Evolutionary conservation across 805 yeast species (phyloP).

Genomic region (Candida broadrunensis): DNA sequence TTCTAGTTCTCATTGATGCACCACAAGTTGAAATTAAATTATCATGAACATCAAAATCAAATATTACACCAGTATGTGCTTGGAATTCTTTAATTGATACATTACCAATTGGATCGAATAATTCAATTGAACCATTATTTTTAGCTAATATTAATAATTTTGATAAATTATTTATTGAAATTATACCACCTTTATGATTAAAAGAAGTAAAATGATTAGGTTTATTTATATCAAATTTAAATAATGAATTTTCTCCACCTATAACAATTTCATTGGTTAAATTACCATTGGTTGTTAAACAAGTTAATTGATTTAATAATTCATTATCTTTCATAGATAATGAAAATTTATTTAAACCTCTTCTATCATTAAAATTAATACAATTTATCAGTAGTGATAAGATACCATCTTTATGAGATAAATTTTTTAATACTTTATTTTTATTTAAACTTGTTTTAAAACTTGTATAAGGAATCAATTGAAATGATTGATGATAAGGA

Average conservation of each 20-base stretch:
- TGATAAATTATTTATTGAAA: slow-evolving; percentile 41
- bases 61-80: slow-evolving; percentile 59
- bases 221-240: slow-evolving; percentile 32
- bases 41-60: slow-evolving; percentile 65
- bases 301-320: slow-evolving; percentile 19
- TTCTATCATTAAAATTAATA: slow-evolving; percentile 31
- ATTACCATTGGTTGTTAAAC: slow-evolving; percentile 31
- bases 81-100: slow-evolving; percentile 49
- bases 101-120: slow-evolving; percentile 55
- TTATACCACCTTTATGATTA: slow-evolving; percentile 43
- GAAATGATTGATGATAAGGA: slow-evolving; percentile 15
- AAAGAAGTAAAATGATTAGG: slow-evolving; percentile 20
- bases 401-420: slow-evolving; percentile 31
- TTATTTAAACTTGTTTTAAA: slow-evolving; percentile 22
- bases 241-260: slow-evolving; percentile 11
- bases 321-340: slow-evolving; percentile 11
- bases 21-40: slow-evolving; percentile 78
- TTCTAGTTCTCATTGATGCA: slow-evolving; percentile 61
- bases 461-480: slow-evolving; percentile 34
- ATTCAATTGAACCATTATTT: slow-evolving; percentile 58
- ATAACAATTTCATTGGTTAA: slow-evolving; percentile 11
- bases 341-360: slow-evolving; percentile 27
- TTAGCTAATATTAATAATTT: slow-evolving; percentile 60
- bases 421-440: slow-evolving; percentile 18
- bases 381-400: slow-evolving; percentile 28